phyloP scores from a whole-genome alignment of 2,329 filamentous ascomycete genomes.

The Neofusicoccum kwambonambiense region DNA sequence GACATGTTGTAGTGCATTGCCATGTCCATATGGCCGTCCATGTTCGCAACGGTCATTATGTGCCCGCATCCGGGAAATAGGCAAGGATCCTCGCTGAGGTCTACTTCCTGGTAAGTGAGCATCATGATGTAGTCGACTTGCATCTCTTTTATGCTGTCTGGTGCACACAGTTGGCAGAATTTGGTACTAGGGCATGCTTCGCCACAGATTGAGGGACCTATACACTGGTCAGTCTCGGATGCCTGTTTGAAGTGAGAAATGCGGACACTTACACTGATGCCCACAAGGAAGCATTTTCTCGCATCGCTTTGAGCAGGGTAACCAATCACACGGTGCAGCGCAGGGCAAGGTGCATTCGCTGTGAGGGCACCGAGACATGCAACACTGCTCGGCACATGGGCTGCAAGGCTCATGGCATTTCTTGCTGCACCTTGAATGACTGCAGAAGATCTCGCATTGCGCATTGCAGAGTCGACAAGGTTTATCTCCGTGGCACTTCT shows the following conservation, averaged over 20 bases:
- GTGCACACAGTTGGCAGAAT: conserved; percentile 60
- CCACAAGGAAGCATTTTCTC: conserved; percentile 54
- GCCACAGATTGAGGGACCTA: conserved; percentile 59
- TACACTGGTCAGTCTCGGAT: background rate
- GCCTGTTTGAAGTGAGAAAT: background rate
- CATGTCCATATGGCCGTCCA: conserved; percentile 63
- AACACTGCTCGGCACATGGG: conserved; percentile 58
- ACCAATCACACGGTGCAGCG: conserved; percentile 64
- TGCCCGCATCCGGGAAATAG: conserved; percentile 65
- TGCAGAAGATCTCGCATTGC: conserved; percentile 57
- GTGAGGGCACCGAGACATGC: conserved; percentile 58
- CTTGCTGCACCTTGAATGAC: conserved; percentile 56
- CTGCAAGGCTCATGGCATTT: conserved; percentile 60
- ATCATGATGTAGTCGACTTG: conserved; percentile 59
- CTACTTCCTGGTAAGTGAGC: conserved; percentile 55
- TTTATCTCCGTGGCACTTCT: conserved; percentile 52
- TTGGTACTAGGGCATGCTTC: conserved; percentile 55
- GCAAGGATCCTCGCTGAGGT: conserved; percentile 60
- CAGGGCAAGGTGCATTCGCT: conserved; percentile 55
- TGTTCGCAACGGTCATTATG: conserved; percentile 57
- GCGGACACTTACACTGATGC: conserved; percentile 53
- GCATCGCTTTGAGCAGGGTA: conserved; percentile 65
- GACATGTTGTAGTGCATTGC: conserved; percentile 49
- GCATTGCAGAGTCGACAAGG: conserved; percentile 49
- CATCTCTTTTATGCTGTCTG: conserved; percentile 36